These are phyloP conservation scores for Epichloe amarillans DNA, from an alignment of 2,329 filamentous ascomycete species.

Conservation along the genomic window DNA sequence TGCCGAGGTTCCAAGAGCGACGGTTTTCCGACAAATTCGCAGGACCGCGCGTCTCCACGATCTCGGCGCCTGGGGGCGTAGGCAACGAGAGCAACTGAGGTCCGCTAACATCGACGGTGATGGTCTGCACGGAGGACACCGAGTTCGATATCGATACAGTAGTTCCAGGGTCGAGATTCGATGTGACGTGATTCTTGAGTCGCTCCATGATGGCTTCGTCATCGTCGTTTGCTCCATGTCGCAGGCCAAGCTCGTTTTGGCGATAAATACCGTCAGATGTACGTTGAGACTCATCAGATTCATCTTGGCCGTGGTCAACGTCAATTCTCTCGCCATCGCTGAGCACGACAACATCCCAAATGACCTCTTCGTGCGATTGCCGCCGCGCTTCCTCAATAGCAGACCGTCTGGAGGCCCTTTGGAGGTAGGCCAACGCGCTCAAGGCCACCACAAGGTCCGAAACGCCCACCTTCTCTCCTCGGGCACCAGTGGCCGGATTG, in stretches of 20 bases:
- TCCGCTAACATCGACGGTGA: conserved; percentile 50
- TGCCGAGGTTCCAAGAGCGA: conserved; percentile 7
- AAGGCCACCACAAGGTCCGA: conserved; percentile 48
- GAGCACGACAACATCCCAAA: conserved; percentile 55
- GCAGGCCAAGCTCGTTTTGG: not conserved
- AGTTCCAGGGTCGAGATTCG: conserved; percentile 40
- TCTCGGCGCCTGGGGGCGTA: conserved; percentile 44
- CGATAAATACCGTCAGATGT: not conserved
- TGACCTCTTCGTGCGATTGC: conserved; percentile 38
- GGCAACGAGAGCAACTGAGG: conserved; percentile 35
- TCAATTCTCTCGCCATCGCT: conserved; percentile 46
- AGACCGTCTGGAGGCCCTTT: conserved; percentile 39
- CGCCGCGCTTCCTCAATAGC: conserved; percentile 35
- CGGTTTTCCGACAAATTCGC: conserved; percentile 6
- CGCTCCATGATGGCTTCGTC: conserved; percentile 29
- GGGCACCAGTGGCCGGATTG: conserved; percentile 45
- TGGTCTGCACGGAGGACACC: conserved; percentile 46
- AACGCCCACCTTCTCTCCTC: conserved; percentile 46
- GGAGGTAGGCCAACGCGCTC: conserved; percentile 47
- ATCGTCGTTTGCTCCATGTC: conserved; percentile 11
- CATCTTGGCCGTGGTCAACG: conserved; percentile 20
- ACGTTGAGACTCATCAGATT: conserved; percentile 12
- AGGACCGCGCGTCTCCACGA: conserved; percentile 34
- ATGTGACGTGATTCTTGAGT: conserved; percentile 40
- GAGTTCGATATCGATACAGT: conserved; percentile 47